Base-by-base conservation (phyloP, 1,139 yeast genomes). In the Diutina siamensis region DNA sequence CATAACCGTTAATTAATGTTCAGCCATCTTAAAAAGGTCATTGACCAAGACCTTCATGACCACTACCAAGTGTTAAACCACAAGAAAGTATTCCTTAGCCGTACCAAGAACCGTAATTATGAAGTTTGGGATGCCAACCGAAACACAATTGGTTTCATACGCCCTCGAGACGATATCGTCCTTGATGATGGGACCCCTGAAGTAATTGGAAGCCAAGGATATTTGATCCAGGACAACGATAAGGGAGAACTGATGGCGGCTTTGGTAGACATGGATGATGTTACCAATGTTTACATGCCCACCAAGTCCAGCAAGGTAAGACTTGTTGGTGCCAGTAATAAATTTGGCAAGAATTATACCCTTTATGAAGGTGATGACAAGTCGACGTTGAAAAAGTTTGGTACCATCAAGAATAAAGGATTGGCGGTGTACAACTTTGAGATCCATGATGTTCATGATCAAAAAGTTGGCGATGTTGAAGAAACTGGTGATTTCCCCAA, bases 271-370 rank as follows among this genome's bases (percentile, higher is more conserved):
- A 25, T 38, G 31, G 42, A 17, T 18, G 42, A 38, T n/a, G 10
- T 38, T 2, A 25, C 42, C 13, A 15, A 27, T 3, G 32, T 38
- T n/a, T 38, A 21, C n/a, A 17, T 17, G n/a, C 42, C 42, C 8
- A 25, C 33, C 12, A 15, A 15, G 4, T 7, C 13, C 13, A 12
- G n/a, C 21, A 38, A 38, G 15, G 20, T 38, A 4, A 38, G 22
- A 20, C 31, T 22, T 10, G 28, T 38, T 10, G 42, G 42, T 9
- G 42, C 22, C 3, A n/a, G 10, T 15, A 92, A 92, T 74, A 83
- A 81, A 61, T 97, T 97, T 36, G 97, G 97, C 48, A n/a, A 5
- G 5, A 57, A 61, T 22, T 97, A 89, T 47, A 85, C 89, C 41
- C 92, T 92, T 45, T 89, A 82, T 62, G 97, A 92, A n/a, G 42